A percentile compares a stretch with the other conserved stretches of the same genome.
Evolutionary conservation across 257 asterid genomes (phyloP).

Genomic region (Lycium barbarum): DNA sequence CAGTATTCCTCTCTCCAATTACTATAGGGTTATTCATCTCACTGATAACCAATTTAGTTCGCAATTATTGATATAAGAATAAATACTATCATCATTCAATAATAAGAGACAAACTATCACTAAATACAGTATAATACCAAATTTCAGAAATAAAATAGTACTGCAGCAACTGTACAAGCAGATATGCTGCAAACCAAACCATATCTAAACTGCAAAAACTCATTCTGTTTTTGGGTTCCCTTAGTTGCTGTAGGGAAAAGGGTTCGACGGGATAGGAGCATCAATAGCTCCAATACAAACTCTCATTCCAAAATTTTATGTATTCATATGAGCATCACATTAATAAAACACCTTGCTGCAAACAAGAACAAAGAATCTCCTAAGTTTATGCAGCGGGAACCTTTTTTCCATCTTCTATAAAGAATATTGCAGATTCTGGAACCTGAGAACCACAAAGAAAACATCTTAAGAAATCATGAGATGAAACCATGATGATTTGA

Average conservation of each 20-base stretch:
- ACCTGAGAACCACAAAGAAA: slow-evolving; percentile 53
- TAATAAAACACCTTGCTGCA: slow-evolving; percentile 28
- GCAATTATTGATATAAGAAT: neutral
- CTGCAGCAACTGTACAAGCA: slow-evolving; percentile 26
- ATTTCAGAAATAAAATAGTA: slow-evolving; percentile 5
- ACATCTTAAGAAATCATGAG: neutral
- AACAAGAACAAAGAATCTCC: slow-evolving; percentile 32
- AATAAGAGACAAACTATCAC: neutral
- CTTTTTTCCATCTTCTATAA: slow-evolving; percentile 93
- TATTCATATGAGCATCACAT: neutral
- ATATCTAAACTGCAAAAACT: slow-evolving; percentile 22
- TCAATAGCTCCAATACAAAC: slow-evolving; percentile 1
- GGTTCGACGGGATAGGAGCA: neutral
- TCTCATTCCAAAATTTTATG: neutral
- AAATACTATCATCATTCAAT: neutral
- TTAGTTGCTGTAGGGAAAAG: neutral
- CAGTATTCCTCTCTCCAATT: neutral
- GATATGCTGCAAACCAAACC: slow-evolving; percentile 24
- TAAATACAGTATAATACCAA: neutral
- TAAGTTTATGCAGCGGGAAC: slow-evolving; percentile 64
- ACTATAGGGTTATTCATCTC: neutral
- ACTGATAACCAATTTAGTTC: neutral
- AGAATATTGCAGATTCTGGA: slow-evolving; percentile 81
- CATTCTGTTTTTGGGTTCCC: neutral
- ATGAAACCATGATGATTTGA: too few relatives aligned